Conservation (phyloP, 2,329 filamentous ascomycete genomes). For the Trichoderma sp. region DNA sequence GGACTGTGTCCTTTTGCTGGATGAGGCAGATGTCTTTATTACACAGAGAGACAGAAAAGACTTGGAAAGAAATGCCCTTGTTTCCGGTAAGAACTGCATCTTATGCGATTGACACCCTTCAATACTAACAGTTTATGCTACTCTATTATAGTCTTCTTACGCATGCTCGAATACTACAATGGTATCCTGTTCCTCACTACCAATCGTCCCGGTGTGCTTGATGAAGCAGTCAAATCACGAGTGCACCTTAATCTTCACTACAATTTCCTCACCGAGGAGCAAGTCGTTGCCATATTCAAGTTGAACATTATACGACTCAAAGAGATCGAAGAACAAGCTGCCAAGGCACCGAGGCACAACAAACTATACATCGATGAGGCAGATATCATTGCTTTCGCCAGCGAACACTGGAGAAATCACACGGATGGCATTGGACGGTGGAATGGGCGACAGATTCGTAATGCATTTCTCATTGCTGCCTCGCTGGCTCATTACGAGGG, state of each 20-base stretch:
- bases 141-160: slow-evolving; percentile 33
- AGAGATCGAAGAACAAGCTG: slow-evolving; percentile 21
- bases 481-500: slow-evolving; percentile 14
- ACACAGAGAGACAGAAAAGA: slow-evolving; percentile 25
- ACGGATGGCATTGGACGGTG: slow-evolving; percentile 11
- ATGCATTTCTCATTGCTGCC: slow-evolving; percentile 20
- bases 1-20: slow-evolving; percentile 30
- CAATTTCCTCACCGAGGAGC: neutral
- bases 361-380: neutral
- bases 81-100: slow-evolving; percentile 26
- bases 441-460: slow-evolving; percentile 24
- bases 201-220: slow-evolving; percentile 36
- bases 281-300: slow-evolving; percentile 19
- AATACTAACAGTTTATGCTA: neutral
- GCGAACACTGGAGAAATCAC: neutral
- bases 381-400: neutral
- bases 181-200: slow-evolving; percentile 37
- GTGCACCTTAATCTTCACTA: slow-evolving; percentile 36
- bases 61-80: slow-evolving; percentile 32
- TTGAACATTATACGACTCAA: slow-evolving; percentile 24
- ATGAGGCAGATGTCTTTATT: slow-evolving; percentile 32
- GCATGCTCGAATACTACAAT: slow-evolving; percentile 36
- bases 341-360: slow-evolving; percentile 6
- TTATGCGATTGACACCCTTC: neutral
- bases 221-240: slow-evolving; percentile 37